Evolutionary conservation across 2,329 filamentous ascomycete genomes (phyloP).

Genomic region (Aspergillus fischeri): DNA sequence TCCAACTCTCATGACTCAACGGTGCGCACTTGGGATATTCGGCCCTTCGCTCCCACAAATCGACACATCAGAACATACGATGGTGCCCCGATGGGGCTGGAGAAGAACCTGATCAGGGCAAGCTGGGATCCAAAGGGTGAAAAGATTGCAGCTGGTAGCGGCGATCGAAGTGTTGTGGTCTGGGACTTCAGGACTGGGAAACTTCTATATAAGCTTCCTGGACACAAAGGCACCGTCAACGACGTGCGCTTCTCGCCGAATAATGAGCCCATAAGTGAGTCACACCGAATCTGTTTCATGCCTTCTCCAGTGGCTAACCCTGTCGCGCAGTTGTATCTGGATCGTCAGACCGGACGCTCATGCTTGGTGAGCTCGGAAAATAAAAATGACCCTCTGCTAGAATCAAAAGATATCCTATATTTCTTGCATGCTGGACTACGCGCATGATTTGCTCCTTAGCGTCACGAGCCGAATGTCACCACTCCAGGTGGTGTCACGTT

Average conservation of each 20-base stretch:
- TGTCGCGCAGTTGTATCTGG: conserved; percentile 68
- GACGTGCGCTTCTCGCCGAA: conserved; percentile 85
- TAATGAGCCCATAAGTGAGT: conserved; percentile 83
- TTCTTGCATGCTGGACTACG: background rate
- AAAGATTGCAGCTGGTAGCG: conserved; percentile 82
- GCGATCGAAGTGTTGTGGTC: conserved; percentile 83
- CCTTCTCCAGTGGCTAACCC: background rate
- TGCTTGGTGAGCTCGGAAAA: conserved; percentile 75
- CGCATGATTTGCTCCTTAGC: background rate
- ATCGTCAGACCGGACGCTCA: conserved; percentile 80
- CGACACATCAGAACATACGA: conserved; percentile 84
- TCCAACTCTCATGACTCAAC: conserved; percentile 95
- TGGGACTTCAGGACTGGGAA: conserved; percentile 90
- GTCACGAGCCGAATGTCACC: background rate
- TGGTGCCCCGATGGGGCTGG: conserved; percentile 79
- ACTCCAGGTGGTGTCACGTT: background rate
- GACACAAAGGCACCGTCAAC: conserved; percentile 92
- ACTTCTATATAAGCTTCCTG: conserved; percentile 88
- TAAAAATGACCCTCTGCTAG: conserved; percentile 32
- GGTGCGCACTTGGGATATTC: conserved; percentile 90
- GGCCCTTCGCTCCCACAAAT: conserved; percentile 87
- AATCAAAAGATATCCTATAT: background rate
- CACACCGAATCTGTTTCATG: background rate
- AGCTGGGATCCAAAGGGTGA: conserved; percentile 87
- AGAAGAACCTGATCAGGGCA: conserved; percentile 86